These are phyloP conservation scores for Erysimum pusillum DNA, from an alignment of 441 rosid species.

Conservation along the genomic window DNA sequence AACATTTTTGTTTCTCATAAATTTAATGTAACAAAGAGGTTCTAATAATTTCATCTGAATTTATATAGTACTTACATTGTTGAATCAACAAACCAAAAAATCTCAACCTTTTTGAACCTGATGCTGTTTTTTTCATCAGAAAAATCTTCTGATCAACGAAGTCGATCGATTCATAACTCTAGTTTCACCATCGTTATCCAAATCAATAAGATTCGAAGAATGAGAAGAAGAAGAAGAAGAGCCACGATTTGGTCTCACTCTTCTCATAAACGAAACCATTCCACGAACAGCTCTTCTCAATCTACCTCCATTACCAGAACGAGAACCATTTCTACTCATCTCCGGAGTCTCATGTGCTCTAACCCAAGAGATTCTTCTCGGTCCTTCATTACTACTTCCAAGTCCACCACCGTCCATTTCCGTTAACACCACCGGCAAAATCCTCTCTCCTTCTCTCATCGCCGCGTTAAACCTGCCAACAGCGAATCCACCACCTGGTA, in stretches of 20 bases:
- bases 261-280: slow-evolving; percentile 62
- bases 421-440: slow-evolving; percentile 66
- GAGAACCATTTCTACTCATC: slow-evolving; percentile 45
- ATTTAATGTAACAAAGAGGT: background rate
- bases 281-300: slow-evolving; percentile 67
- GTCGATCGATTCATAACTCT: slow-evolving; percentile 39
- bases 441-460: slow-evolving; percentile 61
- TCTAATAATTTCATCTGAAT: background rate
- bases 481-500: slow-evolving; percentile 80
- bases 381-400: slow-evolving; percentile 48
- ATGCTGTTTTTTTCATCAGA: slow-evolving; percentile 12
- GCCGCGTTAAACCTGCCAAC: slow-evolving; percentile 74
- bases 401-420: slow-evolving; percentile 71
- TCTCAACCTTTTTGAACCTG: slow-evolving; percentile 1
- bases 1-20: background rate
- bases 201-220: slow-evolving; percentile 17
- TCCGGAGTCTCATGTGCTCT: slow-evolving; percentile 47
- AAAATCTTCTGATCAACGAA: slow-evolving; percentile 41
- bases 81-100: slow-evolving; percentile 38
- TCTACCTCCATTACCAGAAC: slow-evolving; percentile 48
- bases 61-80: slow-evolving; percentile 24
- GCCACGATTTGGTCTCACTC: slow-evolving; percentile 50
- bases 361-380: slow-evolving; percentile 59
- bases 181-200: slow-evolving; percentile 28
- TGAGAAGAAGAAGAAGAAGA: slow-evolving; percentile 28